Evolutionary conservation across 441 rosid genomes (phyloP).

Genomic region (Bocquillonia castaneifolia): DNA sequence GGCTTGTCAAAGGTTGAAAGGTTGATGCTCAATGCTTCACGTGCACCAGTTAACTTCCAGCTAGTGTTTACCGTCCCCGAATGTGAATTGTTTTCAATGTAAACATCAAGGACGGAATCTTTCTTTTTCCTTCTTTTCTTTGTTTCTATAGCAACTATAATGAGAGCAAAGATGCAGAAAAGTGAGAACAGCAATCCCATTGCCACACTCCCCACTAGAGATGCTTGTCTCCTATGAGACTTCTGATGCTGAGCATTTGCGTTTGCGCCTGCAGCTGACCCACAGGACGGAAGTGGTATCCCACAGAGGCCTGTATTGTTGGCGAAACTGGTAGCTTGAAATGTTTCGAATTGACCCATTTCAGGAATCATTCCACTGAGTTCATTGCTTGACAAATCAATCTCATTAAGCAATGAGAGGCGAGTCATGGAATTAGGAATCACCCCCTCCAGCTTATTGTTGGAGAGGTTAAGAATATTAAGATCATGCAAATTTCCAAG

Average conservation of each 20-base stretch:
- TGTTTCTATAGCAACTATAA: slow-evolving; percentile 52
- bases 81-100: slow-evolving; percentile 56
- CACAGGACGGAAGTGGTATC: slow-evolving; percentile 62
- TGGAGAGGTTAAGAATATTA: slow-evolving; percentile 78
- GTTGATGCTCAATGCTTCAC: slow-evolving; percentile 81
- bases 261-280: slow-evolving; percentile 12
- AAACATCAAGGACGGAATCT: slow-evolving; percentile 51
- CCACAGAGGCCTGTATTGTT: slow-evolving; percentile 93
- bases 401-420: slow-evolving; percentile 55
- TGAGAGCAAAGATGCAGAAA: slow-evolving; percentile 61
- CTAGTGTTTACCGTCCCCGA: slow-evolving; percentile 61
- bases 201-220: slow-evolving; percentile 67
- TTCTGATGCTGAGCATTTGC: slow-evolving; percentile 41
- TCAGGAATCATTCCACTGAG: slow-evolving; percentile 75
- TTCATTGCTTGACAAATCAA: slow-evolving; percentile 67
- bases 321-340: slow-evolving; percentile 50
- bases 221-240: slow-evolving; percentile 46
- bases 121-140: slow-evolving; percentile 71
- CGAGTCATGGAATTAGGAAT: slow-evolving; percentile 61
- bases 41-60: slow-evolving; percentile 60
- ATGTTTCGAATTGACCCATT: slow-evolving; percentile 79
- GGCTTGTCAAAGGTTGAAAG: slow-evolving; percentile 88
- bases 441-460: slow-evolving; percentile 53
- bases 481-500: slow-evolving; percentile 58
- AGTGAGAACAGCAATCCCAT: slow-evolving; percentile 78